Evolutionary conservation across 73 alveolate genomes (phyloP).

Genomic region (Tetrahymena borealis): DNA sequence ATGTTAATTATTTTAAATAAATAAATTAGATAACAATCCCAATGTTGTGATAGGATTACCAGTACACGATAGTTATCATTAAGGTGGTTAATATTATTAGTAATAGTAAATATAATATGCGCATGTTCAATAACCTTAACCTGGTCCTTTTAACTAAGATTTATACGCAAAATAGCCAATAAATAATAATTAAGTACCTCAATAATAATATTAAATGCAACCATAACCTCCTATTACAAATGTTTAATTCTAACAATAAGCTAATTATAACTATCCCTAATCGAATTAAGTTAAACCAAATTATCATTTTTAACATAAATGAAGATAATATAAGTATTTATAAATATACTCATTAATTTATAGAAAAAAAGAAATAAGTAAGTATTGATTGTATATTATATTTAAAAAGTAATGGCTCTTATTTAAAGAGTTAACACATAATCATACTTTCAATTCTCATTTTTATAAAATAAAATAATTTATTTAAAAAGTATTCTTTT

Average conservation of each 20-base stretch:
- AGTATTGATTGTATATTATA: too few species aligned
- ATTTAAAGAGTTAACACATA: too few species aligned
- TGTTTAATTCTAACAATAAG: neutral
- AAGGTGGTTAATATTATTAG: neutral
- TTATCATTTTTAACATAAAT: too few species aligned
- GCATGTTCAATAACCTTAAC: neutral
- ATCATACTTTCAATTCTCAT: too few species aligned
- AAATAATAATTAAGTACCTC: neutral
- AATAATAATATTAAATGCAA: neutral
- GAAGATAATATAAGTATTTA: too few species aligned
- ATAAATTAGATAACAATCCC: neutral
- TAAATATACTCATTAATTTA: too few species aligned
- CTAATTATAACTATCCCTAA: neutral
- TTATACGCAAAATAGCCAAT: neutral
- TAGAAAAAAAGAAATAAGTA: too few species aligned
- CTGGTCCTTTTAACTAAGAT: neutral
- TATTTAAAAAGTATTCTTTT: too few species aligned
- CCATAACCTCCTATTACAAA: neutral
- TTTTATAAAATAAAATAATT: too few species aligned
- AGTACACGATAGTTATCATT: neutral
- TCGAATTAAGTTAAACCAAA: neutral
- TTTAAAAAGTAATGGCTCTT: too few species aligned
- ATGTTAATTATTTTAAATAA: too few species aligned
- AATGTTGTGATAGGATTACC: neutral
- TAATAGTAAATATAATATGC: too few species aligned